Percentiles rank a stretch among this genome's conserved stretches.
phyloP scores from a whole-genome alignment of 768 basidiomycete species.

The Leccinum longicurvipes region DNA sequence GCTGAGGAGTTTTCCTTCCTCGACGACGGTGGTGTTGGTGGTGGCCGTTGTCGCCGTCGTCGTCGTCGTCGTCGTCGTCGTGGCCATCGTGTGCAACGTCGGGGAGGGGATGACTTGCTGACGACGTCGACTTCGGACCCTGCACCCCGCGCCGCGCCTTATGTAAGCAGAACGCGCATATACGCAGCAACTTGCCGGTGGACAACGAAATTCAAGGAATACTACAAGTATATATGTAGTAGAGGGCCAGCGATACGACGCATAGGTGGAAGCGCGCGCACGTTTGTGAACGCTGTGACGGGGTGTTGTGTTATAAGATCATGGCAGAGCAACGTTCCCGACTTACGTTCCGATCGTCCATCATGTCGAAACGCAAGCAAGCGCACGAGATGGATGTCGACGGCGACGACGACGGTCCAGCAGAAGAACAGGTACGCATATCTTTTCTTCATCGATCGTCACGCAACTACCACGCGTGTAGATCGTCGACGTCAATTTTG shows the following conservation, averaged over 20 bases:
- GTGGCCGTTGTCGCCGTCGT: constrained; percentile 25
- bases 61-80: constrained; percentile 16
- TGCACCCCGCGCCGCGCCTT: constrained; percentile 6
- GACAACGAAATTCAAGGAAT: background rate
- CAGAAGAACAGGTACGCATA: constrained; percentile 38
- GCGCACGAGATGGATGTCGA: constrained; percentile 11
- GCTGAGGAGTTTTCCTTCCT: constrained; percentile 82
- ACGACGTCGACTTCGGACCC: background rate
- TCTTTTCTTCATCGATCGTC: background rate
- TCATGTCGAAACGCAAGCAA: constrained; percentile 58
- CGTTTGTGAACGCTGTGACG: too few relatives aligned
- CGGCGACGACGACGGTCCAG: constrained; percentile 34
- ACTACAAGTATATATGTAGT: too few relatives aligned
- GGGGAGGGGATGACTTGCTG: background rate
- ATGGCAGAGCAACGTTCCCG: background rate
- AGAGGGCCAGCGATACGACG: too few relatives aligned
- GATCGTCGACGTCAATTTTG: constrained; percentile 50
- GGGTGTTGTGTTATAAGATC: too few relatives aligned
- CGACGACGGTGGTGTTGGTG: constrained; percentile 38
- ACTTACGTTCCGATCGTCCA: background rate
- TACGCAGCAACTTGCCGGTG: background rate
- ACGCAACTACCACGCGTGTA: constrained; percentile 13
- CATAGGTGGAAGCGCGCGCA: too few relatives aligned
- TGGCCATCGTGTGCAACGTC: constrained; percentile 19
- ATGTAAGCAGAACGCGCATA: constrained; percentile 13